These are phyloP conservation scores for Fusarium sp. DNA, from an alignment of 2,329 filamentous ascomycete species.

Conservation along the genomic window DNA sequence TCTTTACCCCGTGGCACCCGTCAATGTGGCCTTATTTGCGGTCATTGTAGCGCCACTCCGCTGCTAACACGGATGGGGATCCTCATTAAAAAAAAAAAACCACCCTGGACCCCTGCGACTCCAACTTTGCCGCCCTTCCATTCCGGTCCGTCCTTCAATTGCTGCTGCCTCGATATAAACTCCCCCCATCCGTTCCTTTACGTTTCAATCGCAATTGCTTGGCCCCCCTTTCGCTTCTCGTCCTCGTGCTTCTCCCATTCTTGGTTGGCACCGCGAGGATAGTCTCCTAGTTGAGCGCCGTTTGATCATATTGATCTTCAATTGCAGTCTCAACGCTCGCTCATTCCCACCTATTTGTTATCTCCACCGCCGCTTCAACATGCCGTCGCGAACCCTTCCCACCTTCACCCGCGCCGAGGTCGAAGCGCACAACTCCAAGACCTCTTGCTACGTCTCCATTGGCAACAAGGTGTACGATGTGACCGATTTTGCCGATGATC, in stretches of 20 bases:
- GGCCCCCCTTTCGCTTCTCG: conserved; percentile 16
- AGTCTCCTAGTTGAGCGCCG: conserved; percentile 20
- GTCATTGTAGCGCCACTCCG: conserved; percentile 46
- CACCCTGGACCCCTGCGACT: conserved; percentile 41
- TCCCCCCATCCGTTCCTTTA: conserved; percentile 19
- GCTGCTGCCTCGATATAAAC: conserved; percentile 28
- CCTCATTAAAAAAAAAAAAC: conserved; percentile 49
- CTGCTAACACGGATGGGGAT: conserved; percentile 45
- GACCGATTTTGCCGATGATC: conserved; percentile 88
- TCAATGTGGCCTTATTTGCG: conserved; percentile 44
- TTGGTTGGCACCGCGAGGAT: conserved; percentile 20
- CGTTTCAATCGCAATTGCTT: conserved; percentile 7
- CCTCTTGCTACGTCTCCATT: conserved; percentile 94
- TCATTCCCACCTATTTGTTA: not conserved
- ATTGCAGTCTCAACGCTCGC: conserved; percentile 13
- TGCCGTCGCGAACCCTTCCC: conserved; percentile 86
- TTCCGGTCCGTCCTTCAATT: conserved; percentile 10
- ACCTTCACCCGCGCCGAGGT: conserved; percentile 86
- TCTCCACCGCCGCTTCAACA: conserved; percentile 53
- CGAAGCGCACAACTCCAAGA: conserved; percentile 79
- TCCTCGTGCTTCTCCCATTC: not conserved
- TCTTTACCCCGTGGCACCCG: conserved; percentile 19
- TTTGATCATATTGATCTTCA: conserved; percentile 12
- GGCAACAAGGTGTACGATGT: conserved; percentile 95
- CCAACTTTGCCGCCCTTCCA: conserved; percentile 35